Percentiles rank a stretch among this genome's conserved stretches.
Evolutionary conservation across 2,329 filamentous ascomycete genomes (phyloP).

Genomic region (Trichophyton rubrum): DNA sequence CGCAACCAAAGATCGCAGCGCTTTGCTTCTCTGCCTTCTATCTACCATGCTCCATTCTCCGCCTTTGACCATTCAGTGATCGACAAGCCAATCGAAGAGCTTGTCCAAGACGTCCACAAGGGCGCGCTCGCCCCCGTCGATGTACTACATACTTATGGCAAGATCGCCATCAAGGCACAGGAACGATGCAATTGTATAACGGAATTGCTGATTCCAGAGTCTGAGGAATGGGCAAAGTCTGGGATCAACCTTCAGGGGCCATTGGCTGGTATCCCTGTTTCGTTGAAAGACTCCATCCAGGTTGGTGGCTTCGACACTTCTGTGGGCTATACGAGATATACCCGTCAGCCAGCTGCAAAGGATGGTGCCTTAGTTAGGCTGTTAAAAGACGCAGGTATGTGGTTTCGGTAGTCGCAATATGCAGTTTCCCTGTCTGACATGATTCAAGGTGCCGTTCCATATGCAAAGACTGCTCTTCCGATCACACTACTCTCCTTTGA

Average conservation of each 20-base stretch:
- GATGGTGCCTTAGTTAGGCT: slow-evolving; percentile 66
- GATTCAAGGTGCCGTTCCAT: slow-evolving; percentile 59
- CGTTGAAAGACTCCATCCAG: slow-evolving; percentile 64
- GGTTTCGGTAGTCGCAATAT: neutral
- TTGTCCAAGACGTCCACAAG: slow-evolving; percentile 68
- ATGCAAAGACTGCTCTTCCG: slow-evolving; percentile 84
- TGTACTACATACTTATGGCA: slow-evolving; percentile 74
- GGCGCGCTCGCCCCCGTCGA: slow-evolving; percentile 53
- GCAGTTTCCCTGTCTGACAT: neutral
- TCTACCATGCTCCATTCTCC: slow-evolving; percentile 56
- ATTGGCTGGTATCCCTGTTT: slow-evolving; percentile 75
- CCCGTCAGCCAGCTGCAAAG: slow-evolving; percentile 49
- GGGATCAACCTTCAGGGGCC: slow-evolving; percentile 64
- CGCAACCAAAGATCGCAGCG: slow-evolving; percentile 60
- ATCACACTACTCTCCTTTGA: slow-evolving; percentile 81
- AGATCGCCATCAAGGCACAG: slow-evolving; percentile 72
- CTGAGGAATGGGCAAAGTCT: slow-evolving; percentile 56
- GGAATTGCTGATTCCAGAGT: slow-evolving; percentile 67
- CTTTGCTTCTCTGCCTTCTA: slow-evolving; percentile 52
- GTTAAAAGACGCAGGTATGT: slow-evolving; percentile 61
- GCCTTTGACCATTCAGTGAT: slow-evolving; percentile 54
- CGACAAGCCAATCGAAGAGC: slow-evolving; percentile 58
- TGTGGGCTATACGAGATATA: slow-evolving; percentile 65
- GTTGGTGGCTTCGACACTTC: slow-evolving; percentile 73
- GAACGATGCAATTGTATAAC: slow-evolving; percentile 81